phyloP scores from a whole-genome alignment of 78 protist genomes.

The Speleostelium caveatum region DNA sequence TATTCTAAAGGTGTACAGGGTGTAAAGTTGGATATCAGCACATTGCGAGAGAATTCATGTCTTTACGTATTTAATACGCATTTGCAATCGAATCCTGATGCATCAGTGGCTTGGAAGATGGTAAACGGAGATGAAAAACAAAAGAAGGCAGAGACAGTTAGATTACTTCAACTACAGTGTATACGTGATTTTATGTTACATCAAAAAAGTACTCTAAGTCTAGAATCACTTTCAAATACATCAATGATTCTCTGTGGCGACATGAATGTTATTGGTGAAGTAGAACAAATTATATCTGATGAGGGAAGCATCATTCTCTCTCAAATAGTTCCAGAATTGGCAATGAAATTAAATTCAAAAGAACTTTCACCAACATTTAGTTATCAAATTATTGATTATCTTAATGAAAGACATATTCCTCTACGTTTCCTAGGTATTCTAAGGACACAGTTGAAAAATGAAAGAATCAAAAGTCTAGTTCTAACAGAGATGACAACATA shows the following conservation, averaged over 20 bases:
- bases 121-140: constrained; percentile 73
- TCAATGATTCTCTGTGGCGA: constrained; percentile 32
- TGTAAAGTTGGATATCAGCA: constrained; percentile 53
- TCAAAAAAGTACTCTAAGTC: background rate
- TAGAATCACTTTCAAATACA: background rate
- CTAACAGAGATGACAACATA: constrained; percentile 67
- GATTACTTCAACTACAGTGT: constrained; percentile 57
- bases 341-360: constrained; percentile 34
- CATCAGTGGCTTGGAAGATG: constrained; percentile 70
- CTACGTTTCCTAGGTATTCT: constrained; percentile 47
- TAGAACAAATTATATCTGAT: constrained; percentile 60
- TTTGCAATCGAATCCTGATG: constrained; percentile 61
- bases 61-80: constrained; percentile 75
- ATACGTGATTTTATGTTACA: constrained; percentile 40
- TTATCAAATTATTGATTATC: constrained; percentile 24
- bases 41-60: constrained; percentile 23
- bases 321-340: constrained; percentile 52
- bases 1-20: constrained; percentile 62
- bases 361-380: constrained; percentile 36
- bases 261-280: constrained; percentile 46
- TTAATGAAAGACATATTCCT: constrained; percentile 33
- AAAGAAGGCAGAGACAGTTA: constrained; percentile 57
- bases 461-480: constrained; percentile 28
- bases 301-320: constrained; percentile 39
- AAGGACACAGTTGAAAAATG: constrained; percentile 28